Base-by-base conservation (phyloP, 768 basidiomycete genomes). In the Boletus vermiculosoides region DNA sequence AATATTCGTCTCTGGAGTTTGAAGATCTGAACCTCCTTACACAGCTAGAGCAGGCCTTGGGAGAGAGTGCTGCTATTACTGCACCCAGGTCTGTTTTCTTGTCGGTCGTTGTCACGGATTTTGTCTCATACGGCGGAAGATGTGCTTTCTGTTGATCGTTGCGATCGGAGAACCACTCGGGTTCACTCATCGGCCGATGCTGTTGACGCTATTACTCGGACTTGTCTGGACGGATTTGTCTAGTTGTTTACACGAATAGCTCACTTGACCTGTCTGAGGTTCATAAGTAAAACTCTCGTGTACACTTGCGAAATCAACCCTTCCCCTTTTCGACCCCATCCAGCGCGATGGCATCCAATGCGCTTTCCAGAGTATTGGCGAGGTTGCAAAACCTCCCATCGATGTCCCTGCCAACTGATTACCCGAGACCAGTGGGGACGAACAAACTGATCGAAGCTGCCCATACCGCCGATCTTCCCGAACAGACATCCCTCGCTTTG, bases 381-480 rank as follows among this genome's bases (percentile, higher is more conserved):
- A 78, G 89, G 61, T 78, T 98, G 22, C 86, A 88, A 69, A 88
- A 87, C 66, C 73, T 95, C 2, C 95, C 97, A 2, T 87, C 90
- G 5, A 87, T 98, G 62, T 92, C 92, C 8, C 77, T 99, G 33
- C 96, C 97, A 0, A 96, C 96, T 0, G 97, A 98, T 73, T 99
- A 97, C 71, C 95, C 96, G 3, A 79, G 95, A 54, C 87, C 91
- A 30, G 78, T 86, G 7, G 85, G 82, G 18, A 74, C 83, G 18
- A 82, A 85, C 72, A 89, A 84, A 64, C 77, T 94, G 20, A 87
- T 99, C 67, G 96, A 98, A 66, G 88, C 94, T 12, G 87, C 83
- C 7, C 85, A 94, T 68, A 65, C 80, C 12, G 78, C 87, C 42
- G 78, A 87, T 57, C 82, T 98, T 48, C 83, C 91, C 39, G 80